phyloP scores from a whole-genome alignment of 1,139 yeast genomes.

The Yamadazyma diospyri region DNA sequence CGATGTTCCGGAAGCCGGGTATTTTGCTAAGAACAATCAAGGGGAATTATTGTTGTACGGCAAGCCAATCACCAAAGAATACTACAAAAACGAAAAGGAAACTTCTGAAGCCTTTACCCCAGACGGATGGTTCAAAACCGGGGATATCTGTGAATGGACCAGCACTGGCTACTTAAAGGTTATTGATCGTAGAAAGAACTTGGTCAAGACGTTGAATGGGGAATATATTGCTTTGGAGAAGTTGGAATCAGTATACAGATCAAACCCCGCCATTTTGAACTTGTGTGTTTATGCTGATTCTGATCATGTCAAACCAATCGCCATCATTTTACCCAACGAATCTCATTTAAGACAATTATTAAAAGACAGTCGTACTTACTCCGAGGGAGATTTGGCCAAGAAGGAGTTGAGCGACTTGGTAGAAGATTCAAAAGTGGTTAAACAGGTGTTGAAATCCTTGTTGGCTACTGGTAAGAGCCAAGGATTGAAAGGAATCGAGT shows the following conservation, averaged over 20 bases:
- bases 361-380: conserved; percentile 50
- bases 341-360: conserved; percentile 54
- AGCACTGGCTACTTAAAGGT: conserved; percentile 72
- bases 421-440: conserved; percentile 54
- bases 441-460: conserved; percentile 56
- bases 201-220: conserved; percentile 94
- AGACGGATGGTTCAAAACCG: conserved; percentile 91
- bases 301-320: conserved; percentile 83
- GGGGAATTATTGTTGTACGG: conserved; percentile 91
- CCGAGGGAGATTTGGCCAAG: conserved; percentile 46
- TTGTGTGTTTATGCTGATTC: conserved; percentile 93
- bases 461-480: conserved; percentile 73
- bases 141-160: conserved; percentile 97
- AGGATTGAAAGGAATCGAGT: conserved; percentile 84
- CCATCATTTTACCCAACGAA: conserved; percentile 83
- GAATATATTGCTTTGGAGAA: conserved; percentile 97
- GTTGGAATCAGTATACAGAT: conserved; percentile 81
- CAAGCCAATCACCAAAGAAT: conserved; percentile 65
- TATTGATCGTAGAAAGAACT: conserved; percentile 93
- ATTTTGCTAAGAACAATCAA: conserved; percentile 84
- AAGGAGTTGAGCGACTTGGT: conserved; percentile 45
- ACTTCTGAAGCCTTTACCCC: conserved; percentile 78
- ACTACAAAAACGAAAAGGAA: conserved; percentile 81
- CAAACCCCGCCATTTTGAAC: conserved; percentile 72
- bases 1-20: conserved; percentile 91